Percentiles rank a stretch among this genome's conserved stretches.
phyloP scores from a whole-genome alignment of 306 rosid genomes.

The Medicago lupulina region DNA sequence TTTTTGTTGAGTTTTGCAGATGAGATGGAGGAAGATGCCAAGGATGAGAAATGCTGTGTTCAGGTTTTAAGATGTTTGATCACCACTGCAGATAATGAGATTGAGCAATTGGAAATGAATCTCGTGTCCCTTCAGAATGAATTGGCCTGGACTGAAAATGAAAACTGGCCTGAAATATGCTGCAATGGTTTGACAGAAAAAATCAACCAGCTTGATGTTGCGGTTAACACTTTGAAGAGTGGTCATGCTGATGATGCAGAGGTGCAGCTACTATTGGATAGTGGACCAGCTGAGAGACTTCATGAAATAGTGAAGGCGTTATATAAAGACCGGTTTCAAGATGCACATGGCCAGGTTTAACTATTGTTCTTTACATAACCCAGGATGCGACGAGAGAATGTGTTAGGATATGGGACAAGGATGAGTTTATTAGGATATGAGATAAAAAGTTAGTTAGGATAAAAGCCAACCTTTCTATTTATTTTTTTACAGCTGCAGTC shows the following conservation, averaged over 20 bases:
- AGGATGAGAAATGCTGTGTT: constrained; percentile 61
- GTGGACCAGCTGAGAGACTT: constrained; percentile 59
- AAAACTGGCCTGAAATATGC: constrained; percentile 59
- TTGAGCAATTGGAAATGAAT: constrained; percentile 66
- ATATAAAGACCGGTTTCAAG: constrained; percentile 42
- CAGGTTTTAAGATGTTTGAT: constrained; percentile 64
- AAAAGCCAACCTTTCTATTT: constrained; percentile 4
- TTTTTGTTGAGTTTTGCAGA: constrained; percentile 51
- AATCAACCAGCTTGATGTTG: constrained; percentile 50
- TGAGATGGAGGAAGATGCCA: constrained; percentile 66
- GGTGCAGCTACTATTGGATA: constrained; percentile 46
- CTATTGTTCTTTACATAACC: background rate
- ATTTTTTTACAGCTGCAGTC: background rate
- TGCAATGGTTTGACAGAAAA: constrained; percentile 60
- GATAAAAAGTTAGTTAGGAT: background rate
- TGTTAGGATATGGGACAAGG: background rate
- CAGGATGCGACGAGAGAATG: background rate
- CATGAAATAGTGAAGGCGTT: constrained; percentile 62
- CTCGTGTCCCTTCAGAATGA: constrained; percentile 64
- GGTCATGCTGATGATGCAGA: constrained; percentile 35
- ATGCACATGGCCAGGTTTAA: constrained; percentile 62
- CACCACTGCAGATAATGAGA: constrained; percentile 60
- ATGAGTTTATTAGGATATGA: background rate
- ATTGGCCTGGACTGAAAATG: constrained; percentile 51
- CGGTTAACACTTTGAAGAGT: constrained; percentile 54